Percentiles rank a stretch among this genome's conserved stretches.
phyloP scores from a whole-genome alignment of 768 basidiomycete genomes.

The Collybia sordida region DNA sequence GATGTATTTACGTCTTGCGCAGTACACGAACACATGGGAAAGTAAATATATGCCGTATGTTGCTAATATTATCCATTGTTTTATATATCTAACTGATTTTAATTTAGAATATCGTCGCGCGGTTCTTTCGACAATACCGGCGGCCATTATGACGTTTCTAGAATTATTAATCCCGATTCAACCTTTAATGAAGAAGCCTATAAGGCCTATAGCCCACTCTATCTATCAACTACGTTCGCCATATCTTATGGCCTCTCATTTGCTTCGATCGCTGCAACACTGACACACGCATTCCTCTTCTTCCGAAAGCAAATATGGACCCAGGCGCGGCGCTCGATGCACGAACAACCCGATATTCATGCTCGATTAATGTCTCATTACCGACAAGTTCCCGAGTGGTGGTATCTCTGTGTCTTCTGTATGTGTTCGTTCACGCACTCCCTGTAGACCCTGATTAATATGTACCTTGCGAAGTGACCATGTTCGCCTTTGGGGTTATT shows the following conservation, averaged over 20 bases:
- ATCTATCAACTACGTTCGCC: conserved; percentile 72
- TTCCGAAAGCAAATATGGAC: conserved; percentile 79
- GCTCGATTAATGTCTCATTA: conserved; percentile 80
- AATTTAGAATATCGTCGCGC: conserved; percentile 54
- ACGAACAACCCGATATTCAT: conserved; percentile 84
- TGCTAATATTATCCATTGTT: neutral
- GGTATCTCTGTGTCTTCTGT: conserved; percentile 72
- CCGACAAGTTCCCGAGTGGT: conserved; percentile 79
- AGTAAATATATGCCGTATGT: conserved; percentile 56
- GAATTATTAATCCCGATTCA: conserved; percentile 51
- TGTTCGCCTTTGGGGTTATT: conserved; percentile 69
- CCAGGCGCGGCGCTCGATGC: conserved; percentile 67
- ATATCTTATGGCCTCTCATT: conserved; percentile 83
- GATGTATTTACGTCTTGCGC: conserved; percentile 1
- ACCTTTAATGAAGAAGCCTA: conserved; percentile 60
- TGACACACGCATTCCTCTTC: conserved; percentile 70
- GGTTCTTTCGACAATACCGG: conserved; percentile 69
- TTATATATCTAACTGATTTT: conserved; percentile 1
- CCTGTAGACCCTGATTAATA: conserved; percentile 1
- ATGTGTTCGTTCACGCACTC: conserved; percentile 28
- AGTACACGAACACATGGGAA: conserved; percentile 67
- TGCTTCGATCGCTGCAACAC: conserved; percentile 73
- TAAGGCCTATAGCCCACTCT: conserved; percentile 58
- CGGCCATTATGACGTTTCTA: conserved; percentile 51
- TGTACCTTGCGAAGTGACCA: conserved; percentile 34